Percentiles rank a stretch among this genome's conserved stretches.
Evolutionary conservation across 306 rosid genomes (phyloP).

Genomic region (apple (Malus domestica)): ASM211411v1 NC_041798.1:18624001-18624500

Average conservation of each 20-base stretch:
- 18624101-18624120: slow-evolving; percentile 60
- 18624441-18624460: slow-evolving; percentile 18
- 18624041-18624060: slow-evolving; percentile 55
- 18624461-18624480: slow-evolving; percentile 16
- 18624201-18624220: slow-evolving; percentile 56
- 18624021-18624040: slow-evolving; percentile 23
- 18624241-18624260: slow-evolving; percentile 20
- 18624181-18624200: slow-evolving; percentile 48
- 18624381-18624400: slow-evolving; percentile 21
- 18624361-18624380: slow-evolving; percentile 16
- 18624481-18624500: slow-evolving; percentile 17
- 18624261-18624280: background rate
- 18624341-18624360: slow-evolving; percentile 19
- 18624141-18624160: slow-evolving; percentile 45
- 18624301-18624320: slow-evolving; percentile 20
- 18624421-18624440: slow-evolving; percentile 17
- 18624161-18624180: slow-evolving; percentile 42
- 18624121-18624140: slow-evolving; percentile 59
- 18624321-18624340: slow-evolving; percentile 20
- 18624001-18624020: background rate
- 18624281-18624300: slow-evolving; percentile 20
- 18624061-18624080: slow-evolving; percentile 43
- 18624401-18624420: slow-evolving; percentile 3
- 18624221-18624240: slow-evolving; percentile 26
- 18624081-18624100: slow-evolving; percentile 47